Evolutionary conservation across 768 basidiomycete genomes (phyloP), one percentile per base, ranked within the genome.

Genomic region (Cubamyces sp.): DNA sequence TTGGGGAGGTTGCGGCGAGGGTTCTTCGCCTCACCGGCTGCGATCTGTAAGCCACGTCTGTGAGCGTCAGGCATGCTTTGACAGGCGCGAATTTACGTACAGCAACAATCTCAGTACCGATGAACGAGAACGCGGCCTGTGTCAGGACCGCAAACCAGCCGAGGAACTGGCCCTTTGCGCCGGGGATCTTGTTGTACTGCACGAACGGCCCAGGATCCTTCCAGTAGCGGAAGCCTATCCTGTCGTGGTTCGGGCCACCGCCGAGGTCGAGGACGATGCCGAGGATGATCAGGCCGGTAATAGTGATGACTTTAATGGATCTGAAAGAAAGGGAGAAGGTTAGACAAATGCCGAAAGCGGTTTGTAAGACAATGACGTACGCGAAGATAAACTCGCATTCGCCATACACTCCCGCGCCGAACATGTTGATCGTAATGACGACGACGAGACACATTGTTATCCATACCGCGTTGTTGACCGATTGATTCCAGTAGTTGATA

Each of bases 91-190:
- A 25, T 23, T 46, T 5, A 78, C 84, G 68, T 77, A 91, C 88
- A 28, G 92, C 93, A 43, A 96, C 94, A 70, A 96, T 94, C 74
- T 98, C 96, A 6, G 94, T 95, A 16, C 95, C 96, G 62, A 95
- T 94, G 74, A 82, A 96, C 12, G 92, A 94, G 80, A 96, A 97
- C 15, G 92, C 94, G 3, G 96, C 96, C 66, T 95, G 90, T 7
- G 87, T 86, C 76, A 96, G 76, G 60, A 88, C 88, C 0, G 84
- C 74, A 82, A 83, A 87, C 76, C 80, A 87, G 23, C 83, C 88
- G 19, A 87, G 81, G 82, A 98, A 97, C 25, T 79, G 84, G 9
- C 94, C 95, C 66, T 83, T 84, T 3, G 82, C 62, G 3, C 96
- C 96, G 3, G 69, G 6, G 21, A 93, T 91, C 3, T 73, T 78